Evolutionary conservation across 805 yeast genomes (phyloP).

Genomic region (Metschnikowia amazonensis): DNA sequence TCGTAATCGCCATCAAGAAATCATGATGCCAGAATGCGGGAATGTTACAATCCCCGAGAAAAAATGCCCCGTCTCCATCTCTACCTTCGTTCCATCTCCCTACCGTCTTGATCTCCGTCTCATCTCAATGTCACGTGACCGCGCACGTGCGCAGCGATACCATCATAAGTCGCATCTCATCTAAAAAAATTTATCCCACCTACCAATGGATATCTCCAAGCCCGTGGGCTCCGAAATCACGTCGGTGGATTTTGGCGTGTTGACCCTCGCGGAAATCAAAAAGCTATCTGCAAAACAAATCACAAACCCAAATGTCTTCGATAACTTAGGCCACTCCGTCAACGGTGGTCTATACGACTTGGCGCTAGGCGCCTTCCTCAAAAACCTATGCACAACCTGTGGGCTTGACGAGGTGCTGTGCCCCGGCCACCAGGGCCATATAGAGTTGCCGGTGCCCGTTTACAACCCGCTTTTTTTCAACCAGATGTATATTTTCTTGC

Average conservation of each 20-base stretch:
- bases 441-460: slow-evolving; percentile 92
- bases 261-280: slow-evolving; percentile 78
- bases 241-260: slow-evolving; percentile 87
- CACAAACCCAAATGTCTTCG: slow-evolving; percentile 93
- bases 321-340: slow-evolving; percentile 93
- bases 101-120: too few species aligned
- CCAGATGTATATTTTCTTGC: slow-evolving; percentile 79
- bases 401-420: slow-evolving; percentile 91
- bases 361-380: slow-evolving; percentile 89
- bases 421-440: slow-evolving; percentile 98
- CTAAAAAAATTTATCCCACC: slow-evolving; percentile 7
- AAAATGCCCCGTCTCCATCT: too few species aligned
- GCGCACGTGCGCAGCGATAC: not conserved
- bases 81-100: too few species aligned
- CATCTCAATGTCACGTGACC: not conserved
- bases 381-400: slow-evolving; percentile 90
- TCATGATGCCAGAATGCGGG: too few species aligned
- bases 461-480: slow-evolving; percentile 93
- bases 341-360: slow-evolving; percentile 91
- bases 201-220: slow-evolving; percentile 84
- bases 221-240: slow-evolving; percentile 94
- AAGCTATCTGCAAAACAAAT: slow-evolving; percentile 90
- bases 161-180: slow-evolving; percentile 12
- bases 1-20: too few species aligned
- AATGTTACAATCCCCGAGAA: too few species aligned